Percentiles rank a stretch among this genome's conserved stretches.
phyloP scores from a whole-genome alignment of 129 eudicot species.

The Gnaphalium uliginosum region DNA sequence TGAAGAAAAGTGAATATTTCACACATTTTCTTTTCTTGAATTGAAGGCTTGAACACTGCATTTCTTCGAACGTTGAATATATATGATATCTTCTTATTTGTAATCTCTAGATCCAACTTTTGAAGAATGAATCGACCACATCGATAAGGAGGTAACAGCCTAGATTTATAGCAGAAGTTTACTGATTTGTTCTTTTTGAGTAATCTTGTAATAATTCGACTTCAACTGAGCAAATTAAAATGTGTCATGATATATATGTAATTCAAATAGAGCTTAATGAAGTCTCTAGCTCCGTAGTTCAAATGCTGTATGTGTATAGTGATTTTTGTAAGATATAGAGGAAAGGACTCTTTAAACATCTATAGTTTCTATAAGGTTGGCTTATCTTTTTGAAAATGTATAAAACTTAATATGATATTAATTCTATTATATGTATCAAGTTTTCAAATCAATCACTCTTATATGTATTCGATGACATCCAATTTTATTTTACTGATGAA shows the following conservation, averaged over 20 bases:
- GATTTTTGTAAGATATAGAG: background rate
- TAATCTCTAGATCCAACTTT: background rate
- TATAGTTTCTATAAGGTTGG: no score
- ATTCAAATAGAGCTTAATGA: background rate
- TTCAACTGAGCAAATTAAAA: background rate
- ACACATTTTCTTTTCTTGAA: background rate
- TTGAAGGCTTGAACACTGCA: background rate
- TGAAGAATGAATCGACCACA: background rate
- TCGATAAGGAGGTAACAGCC: conserved; percentile 16
- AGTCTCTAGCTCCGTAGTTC: background rate
- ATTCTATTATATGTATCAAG: no score
- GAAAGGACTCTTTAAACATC: background rate
- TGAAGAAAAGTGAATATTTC: background rate
- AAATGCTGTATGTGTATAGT: background rate
- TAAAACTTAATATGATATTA: no score
- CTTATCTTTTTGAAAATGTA: no score
- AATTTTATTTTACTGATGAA: no score
- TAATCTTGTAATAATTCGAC: conserved; percentile 12
- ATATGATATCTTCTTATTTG: background rate
- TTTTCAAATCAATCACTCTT: no score
- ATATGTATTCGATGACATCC: no score
- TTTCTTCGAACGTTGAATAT: background rate
- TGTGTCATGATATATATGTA: background rate
- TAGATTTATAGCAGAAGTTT: conserved; percentile 14
- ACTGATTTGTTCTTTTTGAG: background rate